Percentiles rank a stretch among this genome's conserved stretches.
These are phyloP conservation scores for Aristolochia californica DNA, from an alignment of 164 flowering plant species.

Conservation along the genomic window DNA sequence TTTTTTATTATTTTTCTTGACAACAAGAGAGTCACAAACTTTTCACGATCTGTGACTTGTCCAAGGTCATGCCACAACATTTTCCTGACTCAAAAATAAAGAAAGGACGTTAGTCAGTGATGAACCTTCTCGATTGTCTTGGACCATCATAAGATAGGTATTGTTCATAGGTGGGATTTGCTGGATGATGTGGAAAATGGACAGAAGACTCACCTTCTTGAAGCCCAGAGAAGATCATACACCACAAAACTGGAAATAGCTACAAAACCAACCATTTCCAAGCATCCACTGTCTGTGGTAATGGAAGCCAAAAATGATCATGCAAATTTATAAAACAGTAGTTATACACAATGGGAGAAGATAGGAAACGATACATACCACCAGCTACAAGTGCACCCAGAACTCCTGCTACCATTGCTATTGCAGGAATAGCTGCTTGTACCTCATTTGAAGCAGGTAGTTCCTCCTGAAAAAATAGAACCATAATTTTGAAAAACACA, in stretches of 20 bases:
- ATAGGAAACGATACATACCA: conserved; percentile 1
- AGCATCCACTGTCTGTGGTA: conserved; percentile 7
- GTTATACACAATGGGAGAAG: no score
- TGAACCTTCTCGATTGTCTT: not conserved
- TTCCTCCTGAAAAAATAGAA: conserved; percentile 3
- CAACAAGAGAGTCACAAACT: conserved; percentile 1
- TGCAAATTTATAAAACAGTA: no score
- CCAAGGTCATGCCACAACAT: conserved; percentile 6
- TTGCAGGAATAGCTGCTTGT: conserved; percentile 7
- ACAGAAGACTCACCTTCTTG: conserved; percentile 6
- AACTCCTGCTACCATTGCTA: conserved; percentile 8
- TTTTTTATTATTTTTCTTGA: conserved; percentile 3
- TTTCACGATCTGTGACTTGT: conserved; percentile 7
- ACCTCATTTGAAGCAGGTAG: conserved; percentile 1
- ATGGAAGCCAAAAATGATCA: no score
- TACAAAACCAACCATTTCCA: conserved; percentile 13
- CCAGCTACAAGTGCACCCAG: conserved; percentile 7
- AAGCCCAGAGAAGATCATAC: conserved; percentile 14
- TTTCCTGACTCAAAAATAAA: not conserved
- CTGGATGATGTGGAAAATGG: not conserved
- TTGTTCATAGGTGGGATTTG: not conserved
- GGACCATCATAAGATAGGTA: not conserved
- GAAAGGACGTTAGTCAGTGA: not conserved
- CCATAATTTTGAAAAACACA: not conserved
- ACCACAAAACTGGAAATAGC: conserved; percentile 8